Conservation (phyloP, 768 basidiomycete genomes). For the Serendipita indica region DNA sequence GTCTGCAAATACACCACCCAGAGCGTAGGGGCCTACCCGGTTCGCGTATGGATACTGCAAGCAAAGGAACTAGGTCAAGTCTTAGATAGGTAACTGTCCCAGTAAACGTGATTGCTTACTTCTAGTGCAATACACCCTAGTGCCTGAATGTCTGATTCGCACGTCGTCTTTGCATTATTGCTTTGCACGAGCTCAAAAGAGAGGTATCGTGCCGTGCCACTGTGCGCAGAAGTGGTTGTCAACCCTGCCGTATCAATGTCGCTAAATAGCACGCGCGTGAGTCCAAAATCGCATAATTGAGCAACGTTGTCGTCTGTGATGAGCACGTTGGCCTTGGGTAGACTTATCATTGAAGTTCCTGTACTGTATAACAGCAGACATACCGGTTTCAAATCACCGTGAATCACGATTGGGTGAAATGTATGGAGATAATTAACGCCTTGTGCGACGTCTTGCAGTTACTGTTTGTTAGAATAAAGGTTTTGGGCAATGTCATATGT, state of each 20-base stretch:
- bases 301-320: not conserved
- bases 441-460: not conserved
- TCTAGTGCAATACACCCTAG: not conserved
- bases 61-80: not conserved
- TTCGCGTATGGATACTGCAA: not conserved
- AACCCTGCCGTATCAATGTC: not conserved
- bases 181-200: not conserved
- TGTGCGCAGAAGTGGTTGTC: not conserved
- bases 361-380: not conserved
- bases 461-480: too few species aligned
- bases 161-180: not conserved
- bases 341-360: not conserved
- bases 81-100: not conserved
- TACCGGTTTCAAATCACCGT: constrained; percentile 4
- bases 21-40: not conserved
- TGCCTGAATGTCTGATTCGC: not conserved
- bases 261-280: not conserved
- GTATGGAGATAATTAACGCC: constrained; percentile 1
- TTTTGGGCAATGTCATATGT: too few species aligned
- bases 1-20: not conserved
- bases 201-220: not conserved
- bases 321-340: not conserved
- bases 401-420: not conserved
- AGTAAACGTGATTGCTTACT: not conserved
- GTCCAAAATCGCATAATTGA: not conserved